These are phyloP conservation scores for Labyrinthula sp. DNA, from an alignment of 352 stramenopile genomes.

Conservation along the genomic window DNA sequence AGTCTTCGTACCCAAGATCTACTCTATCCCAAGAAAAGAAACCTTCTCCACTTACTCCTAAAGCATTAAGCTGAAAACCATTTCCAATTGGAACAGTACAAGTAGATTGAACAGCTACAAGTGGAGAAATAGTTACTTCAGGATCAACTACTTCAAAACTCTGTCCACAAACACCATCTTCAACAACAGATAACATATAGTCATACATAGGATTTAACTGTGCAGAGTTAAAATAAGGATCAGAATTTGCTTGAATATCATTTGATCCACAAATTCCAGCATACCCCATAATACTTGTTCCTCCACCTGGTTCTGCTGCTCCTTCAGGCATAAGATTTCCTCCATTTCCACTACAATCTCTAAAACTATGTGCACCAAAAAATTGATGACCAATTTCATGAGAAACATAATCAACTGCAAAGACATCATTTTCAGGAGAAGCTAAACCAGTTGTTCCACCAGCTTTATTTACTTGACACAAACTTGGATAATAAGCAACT, in stretches of 20 bases:
- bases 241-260: constrained; percentile 4
- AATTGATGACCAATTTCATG: constrained; percentile 16
- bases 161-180: no score
- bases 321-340: constrained; percentile 1
- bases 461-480: background rate
- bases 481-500: background rate
- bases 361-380: constrained; percentile 1
- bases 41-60: background rate
- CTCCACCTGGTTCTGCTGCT: constrained; percentile 1
- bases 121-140: no score
- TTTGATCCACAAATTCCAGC: constrained; percentile 18
- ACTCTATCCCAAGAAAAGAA: constrained; percentile 8
- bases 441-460: constrained; percentile 2
- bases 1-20: background rate
- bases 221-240: constrained; percentile 15
- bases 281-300: constrained; percentile 5
- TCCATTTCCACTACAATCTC: constrained; percentile 1
- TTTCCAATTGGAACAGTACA: background rate
- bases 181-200: no score
- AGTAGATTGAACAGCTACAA: background rate
- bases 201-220: constrained; percentile 15
- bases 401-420: constrained; percentile 11
- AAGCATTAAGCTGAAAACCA: constrained; percentile 4
- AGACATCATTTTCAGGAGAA: constrained; percentile 1
- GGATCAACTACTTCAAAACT: no score